phyloP scores from a whole-genome alignment of 805 yeast species.

The Kuraishia molischiana region DNA sequence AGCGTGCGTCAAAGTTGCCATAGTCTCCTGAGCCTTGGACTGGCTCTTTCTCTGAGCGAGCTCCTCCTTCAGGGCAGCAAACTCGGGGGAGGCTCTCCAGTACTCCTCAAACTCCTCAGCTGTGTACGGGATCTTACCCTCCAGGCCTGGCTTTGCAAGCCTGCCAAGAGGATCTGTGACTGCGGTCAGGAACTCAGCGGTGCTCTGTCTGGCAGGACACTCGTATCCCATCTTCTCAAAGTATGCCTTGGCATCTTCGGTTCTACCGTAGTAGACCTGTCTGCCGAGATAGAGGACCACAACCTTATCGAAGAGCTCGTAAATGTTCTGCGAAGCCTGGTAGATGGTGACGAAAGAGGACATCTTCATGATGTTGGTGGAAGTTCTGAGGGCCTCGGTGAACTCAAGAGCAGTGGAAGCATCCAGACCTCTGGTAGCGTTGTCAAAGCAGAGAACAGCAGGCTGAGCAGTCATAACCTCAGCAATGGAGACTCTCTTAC shows the following conservation, averaged over 20 bases:
- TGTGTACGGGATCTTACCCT: slow-evolving; percentile 42
- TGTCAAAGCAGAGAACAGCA: slow-evolving; percentile 54
- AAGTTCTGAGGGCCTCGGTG: slow-evolving; percentile 46
- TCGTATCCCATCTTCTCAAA: slow-evolving; percentile 53
- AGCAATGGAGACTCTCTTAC: slow-evolving; percentile 63
- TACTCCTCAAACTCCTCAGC: slow-evolving; percentile 48
- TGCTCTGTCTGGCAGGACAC: slow-evolving; percentile 55
- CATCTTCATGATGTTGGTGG: slow-evolving; percentile 43
- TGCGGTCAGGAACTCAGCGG: slow-evolving; percentile 59
- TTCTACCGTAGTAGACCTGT: slow-evolving; percentile 53
- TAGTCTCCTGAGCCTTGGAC: slow-evolving; percentile 25
- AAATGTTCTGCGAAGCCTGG: slow-evolving; percentile 60
- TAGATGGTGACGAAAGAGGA: slow-evolving; percentile 60
- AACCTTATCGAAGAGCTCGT: slow-evolving; percentile 50
- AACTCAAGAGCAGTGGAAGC: slow-evolving; percentile 67
- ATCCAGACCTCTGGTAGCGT: slow-evolving; percentile 64
- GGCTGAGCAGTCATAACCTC: slow-evolving; percentile 49
- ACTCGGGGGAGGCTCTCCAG: slow-evolving; percentile 51
- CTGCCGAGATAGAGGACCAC: slow-evolving; percentile 49
- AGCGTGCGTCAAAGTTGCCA: slow-evolving; percentile 25
- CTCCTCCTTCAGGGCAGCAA: slow-evolving; percentile 20
- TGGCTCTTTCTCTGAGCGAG: slow-evolving; percentile 18
- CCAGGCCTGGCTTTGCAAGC: slow-evolving; percentile 36
- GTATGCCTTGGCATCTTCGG: slow-evolving; percentile 39
- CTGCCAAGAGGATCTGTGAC: slow-evolving; percentile 62